Evolutionary conservation across 2,329 filamentous ascomycete species (phyloP).

Genomic region (Trichophyton mentagrophytes): DNA sequence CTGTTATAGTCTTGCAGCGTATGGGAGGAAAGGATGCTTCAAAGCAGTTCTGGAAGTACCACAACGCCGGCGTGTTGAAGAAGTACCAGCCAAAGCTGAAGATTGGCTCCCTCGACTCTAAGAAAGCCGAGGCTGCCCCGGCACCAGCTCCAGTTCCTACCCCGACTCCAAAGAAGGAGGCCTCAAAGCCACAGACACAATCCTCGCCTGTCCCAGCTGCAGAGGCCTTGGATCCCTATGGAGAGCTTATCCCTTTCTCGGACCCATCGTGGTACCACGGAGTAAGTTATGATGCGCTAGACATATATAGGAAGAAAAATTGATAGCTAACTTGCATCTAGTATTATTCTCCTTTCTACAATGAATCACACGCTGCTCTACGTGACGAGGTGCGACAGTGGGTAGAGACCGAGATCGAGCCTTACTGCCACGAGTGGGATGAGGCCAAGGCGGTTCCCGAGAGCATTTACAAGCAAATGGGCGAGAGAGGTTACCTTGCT

Average conservation of each 20-base stretch:
- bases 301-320: neutral
- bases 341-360: slow-evolving; percentile 96
- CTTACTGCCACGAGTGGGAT: slow-evolving; percentile 90
- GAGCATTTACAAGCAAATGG: slow-evolving; percentile 90
- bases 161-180: slow-evolving; percentile 28
- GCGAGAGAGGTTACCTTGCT: slow-evolving; percentile 78
- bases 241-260: slow-evolving; percentile 75
- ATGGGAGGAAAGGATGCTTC: slow-evolving; percentile 55
- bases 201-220: slow-evolving; percentile 40
- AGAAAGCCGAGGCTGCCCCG: slow-evolving; percentile 48
- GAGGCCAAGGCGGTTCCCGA: slow-evolving; percentile 83
- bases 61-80: slow-evolving; percentile 48
- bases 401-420: slow-evolving; percentile 81
- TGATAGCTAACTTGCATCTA: slow-evolving; percentile 24
- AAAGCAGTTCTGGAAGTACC: slow-evolving; percentile 57
- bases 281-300: slow-evolving; percentile 41
- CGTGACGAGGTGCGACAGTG: slow-evolving; percentile 84
- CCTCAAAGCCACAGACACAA: slow-evolving; percentile 42
- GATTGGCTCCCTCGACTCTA: slow-evolving; percentile 68
- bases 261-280: slow-evolving; percentile 93
- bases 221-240: slow-evolving; percentile 68
- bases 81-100: slow-evolving; percentile 50
- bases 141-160: slow-evolving; percentile 30
- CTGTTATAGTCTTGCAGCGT: slow-evolving; percentile 44
- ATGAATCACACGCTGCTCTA: slow-evolving; percentile 81